Conservation (phyloP, 257 asterid genomes). For the Solanum rostratum region DNA sequence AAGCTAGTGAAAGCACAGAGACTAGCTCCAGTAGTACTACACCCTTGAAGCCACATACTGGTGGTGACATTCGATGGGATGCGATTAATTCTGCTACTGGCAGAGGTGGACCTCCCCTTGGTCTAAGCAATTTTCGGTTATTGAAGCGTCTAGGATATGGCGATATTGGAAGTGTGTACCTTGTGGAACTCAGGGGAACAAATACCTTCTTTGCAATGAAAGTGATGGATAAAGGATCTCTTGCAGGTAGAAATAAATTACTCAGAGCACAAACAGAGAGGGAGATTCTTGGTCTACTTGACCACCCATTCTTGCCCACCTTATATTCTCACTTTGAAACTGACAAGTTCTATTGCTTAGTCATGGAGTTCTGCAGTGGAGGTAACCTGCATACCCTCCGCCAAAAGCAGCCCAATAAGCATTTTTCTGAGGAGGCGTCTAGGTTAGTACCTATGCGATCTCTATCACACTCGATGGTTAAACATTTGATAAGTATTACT, state of each 20-base stretch:
- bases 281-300: conserved; percentile 83
- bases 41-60: conserved; percentile 75
- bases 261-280: conserved; percentile 81
- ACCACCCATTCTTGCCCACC: conserved; percentile 87
- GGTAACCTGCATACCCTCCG: conserved; percentile 91
- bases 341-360: conserved; percentile 75
- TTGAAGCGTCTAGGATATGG: conserved; percentile 87
- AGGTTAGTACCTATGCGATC: conserved; percentile 16
- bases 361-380: conserved; percentile 93
- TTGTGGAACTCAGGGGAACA: conserved; percentile 68
- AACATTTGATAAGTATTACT: not conserved
- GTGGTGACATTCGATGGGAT: conserved; percentile 94
- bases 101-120: conserved; percentile 52
- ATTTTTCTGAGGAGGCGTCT: conserved; percentile 80
- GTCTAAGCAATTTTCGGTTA: conserved; percentile 58
- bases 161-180: conserved; percentile 90
- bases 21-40: conserved; percentile 3
- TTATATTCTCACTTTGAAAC: conserved; percentile 78
- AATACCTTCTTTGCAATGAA: conserved; percentile 81
- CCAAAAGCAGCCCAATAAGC: conserved; percentile 79
- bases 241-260: conserved; percentile 72
- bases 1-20: not conserved
- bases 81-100: conserved; percentile 47
- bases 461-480: not conserved
- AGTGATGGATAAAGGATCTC: conserved; percentile 86